Conservation (phyloP, 23 red algal species). For the Gracilaria domingensis region DNA sequence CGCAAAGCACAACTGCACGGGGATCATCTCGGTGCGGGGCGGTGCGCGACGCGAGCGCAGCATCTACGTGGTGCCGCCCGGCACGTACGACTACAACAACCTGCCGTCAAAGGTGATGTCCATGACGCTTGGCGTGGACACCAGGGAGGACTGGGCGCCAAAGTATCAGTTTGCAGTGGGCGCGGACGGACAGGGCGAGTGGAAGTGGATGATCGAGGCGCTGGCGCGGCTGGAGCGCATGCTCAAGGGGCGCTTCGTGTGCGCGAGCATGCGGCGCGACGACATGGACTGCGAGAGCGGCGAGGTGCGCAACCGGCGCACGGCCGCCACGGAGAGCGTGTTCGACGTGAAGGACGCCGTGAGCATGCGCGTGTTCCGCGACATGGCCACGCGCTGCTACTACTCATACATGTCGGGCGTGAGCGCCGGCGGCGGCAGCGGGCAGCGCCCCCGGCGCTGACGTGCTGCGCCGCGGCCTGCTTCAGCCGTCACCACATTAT, state of each 20-base stretch:
- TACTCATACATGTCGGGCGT: conserved; percentile 65
- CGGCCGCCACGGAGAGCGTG: no score
- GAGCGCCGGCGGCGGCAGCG: neutral
- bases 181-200: no score
- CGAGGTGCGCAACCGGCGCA: no score
- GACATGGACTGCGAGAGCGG: no score
- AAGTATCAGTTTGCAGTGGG: conserved; percentile 59
- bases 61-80: conserved; percentile 38
- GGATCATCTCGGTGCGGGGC: conserved; percentile 33
- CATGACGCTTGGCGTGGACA: conserved; percentile 16
- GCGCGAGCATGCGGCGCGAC: conserved; percentile 39
- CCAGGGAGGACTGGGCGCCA: neutral
- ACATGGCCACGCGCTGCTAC: conserved; percentile 42
- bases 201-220: no score
- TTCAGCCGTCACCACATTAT: no score
- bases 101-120: no score
- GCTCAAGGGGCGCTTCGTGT: conserved; percentile 50
- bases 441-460: neutral
- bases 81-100: neutral
- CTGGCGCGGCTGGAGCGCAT: conserved; percentile 62
- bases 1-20: neutral
- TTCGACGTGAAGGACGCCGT: conserved; percentile 70
- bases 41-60: conserved; percentile 28
- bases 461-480: no score
- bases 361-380: conserved; percentile 47